These are phyloP conservation scores for Fonsecaea monophora DNA, from an alignment of 2,329 filamentous ascomycete species.

Conservation along the genomic window DNA sequence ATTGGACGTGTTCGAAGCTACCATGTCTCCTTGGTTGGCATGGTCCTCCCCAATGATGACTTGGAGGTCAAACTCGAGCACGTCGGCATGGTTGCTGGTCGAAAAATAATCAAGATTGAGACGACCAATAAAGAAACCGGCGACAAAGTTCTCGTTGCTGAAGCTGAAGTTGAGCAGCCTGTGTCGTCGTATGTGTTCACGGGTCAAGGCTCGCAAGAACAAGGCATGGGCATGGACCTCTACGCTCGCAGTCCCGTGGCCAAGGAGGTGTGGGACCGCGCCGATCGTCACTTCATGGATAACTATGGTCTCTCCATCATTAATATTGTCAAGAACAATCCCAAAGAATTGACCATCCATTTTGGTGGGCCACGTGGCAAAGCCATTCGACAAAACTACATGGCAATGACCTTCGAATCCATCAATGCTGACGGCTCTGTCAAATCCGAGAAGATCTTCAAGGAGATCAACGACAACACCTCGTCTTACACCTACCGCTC, in stretches of 20 bases:
- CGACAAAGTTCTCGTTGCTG: slow-evolving; percentile 92
- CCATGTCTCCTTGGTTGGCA: slow-evolving; percentile 94
- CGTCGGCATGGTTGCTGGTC: slow-evolving; percentile 94
- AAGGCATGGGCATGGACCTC: slow-evolving; percentile 99
- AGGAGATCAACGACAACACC: slow-evolving; percentile 91
- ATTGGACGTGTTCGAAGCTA: slow-evolving; percentile 96
- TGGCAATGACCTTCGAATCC: slow-evolving; percentile 99
- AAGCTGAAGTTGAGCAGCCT: slow-evolving; percentile 97
- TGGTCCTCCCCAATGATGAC: slow-evolving; percentile 96
- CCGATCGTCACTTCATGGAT: slow-evolving; percentile 97
- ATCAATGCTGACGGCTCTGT: slow-evolving; percentile 88
- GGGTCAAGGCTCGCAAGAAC: slow-evolving; percentile 96
- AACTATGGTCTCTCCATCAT: slow-evolving; percentile 99
- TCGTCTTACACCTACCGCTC: slow-evolving; percentile 97
- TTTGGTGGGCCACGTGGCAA: slow-evolving; percentile 97
- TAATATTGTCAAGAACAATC: slow-evolving; percentile 99
- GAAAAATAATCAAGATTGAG: slow-evolving; percentile 99
- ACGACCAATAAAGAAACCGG: slow-evolving; percentile 94
- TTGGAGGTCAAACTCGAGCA: slow-evolving; percentile 95
- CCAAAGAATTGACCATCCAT: slow-evolving; percentile 97
- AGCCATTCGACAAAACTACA: slow-evolving; percentile 98
- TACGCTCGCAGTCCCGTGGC: slow-evolving; percentile 93
- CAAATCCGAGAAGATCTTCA: slow-evolving; percentile 99
- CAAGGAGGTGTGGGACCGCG: slow-evolving; percentile 96
- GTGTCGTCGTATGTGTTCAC: slow-evolving; percentile 98